Evolutionary conservation across 2,329 filamentous ascomycete species (phyloP), one percentile per base, ranked within the genome.

Genomic region (Ophiostoma quercus): DNA sequence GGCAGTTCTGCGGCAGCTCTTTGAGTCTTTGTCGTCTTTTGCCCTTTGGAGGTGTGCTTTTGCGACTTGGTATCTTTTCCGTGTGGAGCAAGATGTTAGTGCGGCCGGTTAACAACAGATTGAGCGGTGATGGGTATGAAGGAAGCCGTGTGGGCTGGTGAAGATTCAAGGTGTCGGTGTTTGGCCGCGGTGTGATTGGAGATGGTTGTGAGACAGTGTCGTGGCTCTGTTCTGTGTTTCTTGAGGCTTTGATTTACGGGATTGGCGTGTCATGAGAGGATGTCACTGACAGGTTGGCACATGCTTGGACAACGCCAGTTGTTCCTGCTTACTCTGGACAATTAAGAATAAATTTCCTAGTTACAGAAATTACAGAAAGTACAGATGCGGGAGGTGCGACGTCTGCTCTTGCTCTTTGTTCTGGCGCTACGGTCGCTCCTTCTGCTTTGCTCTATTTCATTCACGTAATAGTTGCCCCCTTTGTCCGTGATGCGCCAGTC

Each of bases 401-500:
- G 16, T 16, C 4, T 29, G 57, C 57, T 62, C 57, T 34, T 62
- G 25, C 60, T 37, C 29, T 32, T 37, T 63, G 60, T 63, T 37
- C 60, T 65, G 3, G 62, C 34, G 19, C 34, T 39, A 65, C 62
- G 32, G 34, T 22, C 19, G 29, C 34, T 22, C 62, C 34, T 65
- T 65, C 62, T 29, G 16, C 19, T 39, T 41, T 29, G 19, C 34
- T 65, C 34, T 22, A 39, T 65, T 65, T 65, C 19, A 19, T 65
- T 65, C 62, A 65, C 62, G 62, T 65, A 65, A 65, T 65, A 39
- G 62, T 39, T 65, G 62, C 34, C 62, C 60, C 62, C 34, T 65
- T 65, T 65, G 62, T 39, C 62, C 34, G 34, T n/a, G 62, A 65
- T 65, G 62, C 62, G 62, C 34, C 62, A 63, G 60, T 16, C 16